phyloP scores from a whole-genome alignment of 176 grass and related monocot species.

The Zoysia japonica region DNA sequence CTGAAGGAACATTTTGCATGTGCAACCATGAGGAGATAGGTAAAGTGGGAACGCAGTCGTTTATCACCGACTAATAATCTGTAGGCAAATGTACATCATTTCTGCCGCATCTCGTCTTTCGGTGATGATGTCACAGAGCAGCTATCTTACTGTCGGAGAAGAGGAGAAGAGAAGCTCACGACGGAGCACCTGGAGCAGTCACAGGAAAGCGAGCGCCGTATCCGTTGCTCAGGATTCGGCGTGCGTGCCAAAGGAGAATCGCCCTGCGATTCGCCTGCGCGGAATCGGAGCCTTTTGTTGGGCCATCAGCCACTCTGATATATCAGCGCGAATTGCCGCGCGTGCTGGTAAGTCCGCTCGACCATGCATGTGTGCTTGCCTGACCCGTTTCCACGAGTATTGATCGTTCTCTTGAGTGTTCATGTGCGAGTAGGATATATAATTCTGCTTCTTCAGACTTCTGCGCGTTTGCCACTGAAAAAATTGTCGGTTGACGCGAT shows the following conservation, averaged over 20 bases:
- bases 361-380: too few species aligned
- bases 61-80: too few species aligned
- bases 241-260: conserved; percentile 67
- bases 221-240: neutral
- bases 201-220: neutral
- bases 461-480: neutral
- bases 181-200: neutral
- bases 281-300: neutral
- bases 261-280: conserved; percentile 53
- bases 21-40: neutral
- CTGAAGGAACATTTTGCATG: neutral
- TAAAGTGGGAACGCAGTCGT: too few species aligned
- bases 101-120: neutral
- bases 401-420: neutral
- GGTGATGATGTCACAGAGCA: too few species aligned
- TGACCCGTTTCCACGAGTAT: neutral
- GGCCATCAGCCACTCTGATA: neutral
- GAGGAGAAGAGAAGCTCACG: neutral
- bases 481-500: neutral
- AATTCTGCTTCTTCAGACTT: neutral
- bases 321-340: neutral
- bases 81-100: too few species aligned
- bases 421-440: neutral
- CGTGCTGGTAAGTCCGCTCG: neutral
- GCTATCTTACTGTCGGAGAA: too few species aligned